Evolutionary conservation across 441 rosid species (phyloP), one percentile per base, ranked within the genome.

Genomic region (Erodium texanum): DNA sequence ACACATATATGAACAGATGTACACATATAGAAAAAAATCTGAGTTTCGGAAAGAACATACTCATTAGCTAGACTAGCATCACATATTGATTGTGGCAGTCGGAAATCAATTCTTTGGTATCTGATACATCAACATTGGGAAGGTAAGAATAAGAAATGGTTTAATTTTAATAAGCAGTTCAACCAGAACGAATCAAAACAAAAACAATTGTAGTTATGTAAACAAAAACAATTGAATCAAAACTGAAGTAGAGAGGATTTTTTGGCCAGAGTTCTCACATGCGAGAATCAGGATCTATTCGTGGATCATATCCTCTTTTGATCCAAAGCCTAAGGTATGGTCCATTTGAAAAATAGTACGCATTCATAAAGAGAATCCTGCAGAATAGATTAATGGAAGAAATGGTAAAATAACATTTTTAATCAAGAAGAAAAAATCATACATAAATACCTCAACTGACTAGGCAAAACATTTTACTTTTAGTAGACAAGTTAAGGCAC

Each of bases 261-360:
- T 68, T 38, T 27, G 29, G 50, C 32, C 20, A 67, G 72, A 66
- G 71, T 20, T 62, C 95, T 86, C 81, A 92, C 99, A 86, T 87
- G 82, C 92, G 83, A 74, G 99, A 92, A 74, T 90, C 91, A 22
- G 96, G 96, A 82, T 95, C 95, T 76, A 76, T 81, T 52, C 96
- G 92, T 68, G 99, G 99, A 82, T 95, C 99, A 74, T 95, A 95
- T 77, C 96, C 99, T 84, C 90, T 92, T 79, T 77, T 89, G 74
- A 95, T 90, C 98, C 98, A 95, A 79, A 95, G 89, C 77, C 87
- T 87, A 69, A 75, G 87, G 85, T 85, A 92, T 34, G 99, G 99
- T 73, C 99, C 97, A 71, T 82, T 78, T 32, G 89, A 85, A 64
- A 95, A 95, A 84, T 95, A 92, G 84, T 95, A 95, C 10, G 96